A percentile compares a stretch with the other conserved stretches of the same genome.
Evolutionary conservation across 805 yeast species (phyloP).

Genomic region (Candida ovalis): DNA sequence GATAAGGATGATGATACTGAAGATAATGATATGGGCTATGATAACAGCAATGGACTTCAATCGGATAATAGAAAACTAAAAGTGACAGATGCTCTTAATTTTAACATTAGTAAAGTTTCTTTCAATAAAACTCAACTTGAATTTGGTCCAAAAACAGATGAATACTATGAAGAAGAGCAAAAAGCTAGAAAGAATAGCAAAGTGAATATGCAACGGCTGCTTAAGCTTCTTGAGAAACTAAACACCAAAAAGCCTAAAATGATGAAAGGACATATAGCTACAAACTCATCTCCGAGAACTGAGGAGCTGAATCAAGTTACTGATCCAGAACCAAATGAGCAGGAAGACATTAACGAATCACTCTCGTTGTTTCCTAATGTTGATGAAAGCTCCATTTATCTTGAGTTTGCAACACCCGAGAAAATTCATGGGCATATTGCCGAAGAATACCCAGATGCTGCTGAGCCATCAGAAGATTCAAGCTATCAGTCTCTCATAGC

Average conservation of each 20-base stretch:
- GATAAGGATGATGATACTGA: neutral
- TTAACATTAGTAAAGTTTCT: neutral
- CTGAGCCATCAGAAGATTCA: neutral
- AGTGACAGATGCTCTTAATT: neutral
- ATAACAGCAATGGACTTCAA: neutral
- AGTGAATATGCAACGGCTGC: conserved; percentile 5
- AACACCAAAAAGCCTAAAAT: conserved; percentile 1
- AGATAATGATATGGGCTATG: too few relatives aligned
- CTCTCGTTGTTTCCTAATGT: neutral
- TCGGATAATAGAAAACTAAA: too few relatives aligned
- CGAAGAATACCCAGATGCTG: neutral
- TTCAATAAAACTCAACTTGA: neutral
- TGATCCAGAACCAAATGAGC: neutral
- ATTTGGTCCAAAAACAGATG: neutral
- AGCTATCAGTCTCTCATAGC: too few relatives aligned
- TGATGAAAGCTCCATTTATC: conserved; percentile 8
- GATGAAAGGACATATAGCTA: neutral
- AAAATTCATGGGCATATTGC: conserved; percentile 5
- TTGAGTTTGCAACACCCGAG: conserved; percentile 23
- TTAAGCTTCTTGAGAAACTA: conserved; percentile 5
- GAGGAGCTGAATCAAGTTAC: neutral
- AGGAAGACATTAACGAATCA: neutral
- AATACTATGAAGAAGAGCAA: conserved; percentile 19
- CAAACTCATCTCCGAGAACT: too few relatives aligned
- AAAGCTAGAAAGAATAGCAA: conserved; percentile 14